Conservation (phyloP, 306 rosid species). For the Cucumis cinereus region DNA sequence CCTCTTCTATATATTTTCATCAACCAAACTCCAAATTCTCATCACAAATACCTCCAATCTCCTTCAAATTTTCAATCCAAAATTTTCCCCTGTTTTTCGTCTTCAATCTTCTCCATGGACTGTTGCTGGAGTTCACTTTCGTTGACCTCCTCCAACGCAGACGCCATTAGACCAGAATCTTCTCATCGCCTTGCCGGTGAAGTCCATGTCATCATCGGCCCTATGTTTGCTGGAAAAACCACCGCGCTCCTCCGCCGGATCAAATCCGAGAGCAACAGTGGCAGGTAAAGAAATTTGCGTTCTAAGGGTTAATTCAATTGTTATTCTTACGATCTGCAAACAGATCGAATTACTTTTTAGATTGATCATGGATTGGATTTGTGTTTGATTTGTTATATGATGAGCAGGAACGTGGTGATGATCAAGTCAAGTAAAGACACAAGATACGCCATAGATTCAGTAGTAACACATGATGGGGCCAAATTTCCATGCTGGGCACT, state of each 20-base stretch:
- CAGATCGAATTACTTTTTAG: not conserved
- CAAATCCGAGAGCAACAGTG: conserved; percentile 43
- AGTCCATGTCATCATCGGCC: conserved; percentile 82
- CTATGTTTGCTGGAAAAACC: conserved; percentile 93
- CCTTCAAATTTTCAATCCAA: not conserved
- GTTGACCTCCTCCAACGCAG: not conserved
- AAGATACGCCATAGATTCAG: conserved; percentile 61
- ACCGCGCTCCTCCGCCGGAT: conserved; percentile 82
- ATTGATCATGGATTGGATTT: not conserved
- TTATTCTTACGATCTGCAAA: not conserved
- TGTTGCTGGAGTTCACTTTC: conserved; percentile 22
- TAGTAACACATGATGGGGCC: conserved; percentile 72
- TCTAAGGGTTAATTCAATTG: not conserved
- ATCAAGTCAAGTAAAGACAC: conserved; percentile 75
- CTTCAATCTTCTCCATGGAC: conserved; percentile 24
- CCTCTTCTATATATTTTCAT: conserved; percentile 18
- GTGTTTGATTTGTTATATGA: not conserved
- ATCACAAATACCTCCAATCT: not conserved
- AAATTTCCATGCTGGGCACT: conserved; percentile 80
- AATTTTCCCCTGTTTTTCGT: not conserved
- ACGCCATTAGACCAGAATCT: not conserved
- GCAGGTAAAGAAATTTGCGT: conserved; percentile 27
- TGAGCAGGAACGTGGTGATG: conserved; percentile 59
- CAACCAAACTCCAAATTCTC: not conserved
- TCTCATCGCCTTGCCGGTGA: conserved; percentile 33